phyloP scores from a whole-genome alignment of 345 rosid genomes.

The Acer saccharum region DNA sequence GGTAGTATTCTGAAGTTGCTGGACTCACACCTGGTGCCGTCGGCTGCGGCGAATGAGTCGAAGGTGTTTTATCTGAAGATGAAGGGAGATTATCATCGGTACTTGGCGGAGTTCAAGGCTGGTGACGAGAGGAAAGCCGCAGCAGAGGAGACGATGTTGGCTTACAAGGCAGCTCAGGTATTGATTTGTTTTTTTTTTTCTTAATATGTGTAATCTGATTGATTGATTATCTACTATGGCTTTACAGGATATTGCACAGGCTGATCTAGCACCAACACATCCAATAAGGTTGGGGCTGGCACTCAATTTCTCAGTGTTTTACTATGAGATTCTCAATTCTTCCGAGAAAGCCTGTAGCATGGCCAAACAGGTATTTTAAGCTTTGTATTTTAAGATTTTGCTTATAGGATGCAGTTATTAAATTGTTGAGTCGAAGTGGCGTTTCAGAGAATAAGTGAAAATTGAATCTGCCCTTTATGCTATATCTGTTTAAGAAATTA shows the following conservation, averaged over 20 bases:
- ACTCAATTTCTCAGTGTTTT: constrained; percentile 45
- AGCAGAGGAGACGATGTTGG: constrained; percentile 40
- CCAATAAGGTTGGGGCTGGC: constrained; percentile 45
- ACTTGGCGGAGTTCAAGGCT: constrained; percentile 41
- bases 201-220: neutral
- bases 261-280: constrained; percentile 39
- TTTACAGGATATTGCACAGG: constrained; percentile 33
- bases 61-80: constrained; percentile 43
- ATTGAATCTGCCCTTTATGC: neutral
- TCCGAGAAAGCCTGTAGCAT: constrained; percentile 41
- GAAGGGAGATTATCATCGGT: constrained; percentile 43
- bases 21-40: constrained; percentile 34
- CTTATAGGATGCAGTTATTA: too few relatives aligned
- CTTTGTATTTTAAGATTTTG: too few relatives aligned
- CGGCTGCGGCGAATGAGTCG: constrained; percentile 36
- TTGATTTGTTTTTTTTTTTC: neutral
- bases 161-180: constrained; percentile 45
- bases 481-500: neutral
- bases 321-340: constrained; percentile 46
- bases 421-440: neutral
- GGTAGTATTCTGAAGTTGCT: constrained; percentile 30
- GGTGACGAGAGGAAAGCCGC: constrained; percentile 40
- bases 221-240: neutral
- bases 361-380: constrained; percentile 30
- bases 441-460: neutral